These are phyloP conservation scores for Paramecium biaurelia DNA, from an alignment of 73 alveolate genomes.

Conservation along the genomic window DNA sequence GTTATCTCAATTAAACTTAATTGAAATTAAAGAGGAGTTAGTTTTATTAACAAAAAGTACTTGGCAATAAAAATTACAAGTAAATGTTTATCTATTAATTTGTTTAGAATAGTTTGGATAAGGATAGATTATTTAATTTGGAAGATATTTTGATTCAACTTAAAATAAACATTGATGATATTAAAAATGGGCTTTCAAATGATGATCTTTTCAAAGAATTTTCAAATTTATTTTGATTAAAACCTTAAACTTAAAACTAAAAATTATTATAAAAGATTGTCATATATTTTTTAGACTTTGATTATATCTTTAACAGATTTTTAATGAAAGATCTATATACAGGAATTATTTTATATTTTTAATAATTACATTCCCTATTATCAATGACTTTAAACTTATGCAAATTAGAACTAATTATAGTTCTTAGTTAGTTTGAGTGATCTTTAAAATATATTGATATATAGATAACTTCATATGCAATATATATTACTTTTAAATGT, in stretches of 20 bases:
- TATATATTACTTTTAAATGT: no score
- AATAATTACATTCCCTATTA: no score
- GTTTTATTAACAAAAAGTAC: background rate
- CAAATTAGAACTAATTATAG: no score
- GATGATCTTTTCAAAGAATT: conserved; percentile 66
- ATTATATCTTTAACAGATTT: no score
- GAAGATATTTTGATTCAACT: conserved; percentile 84
- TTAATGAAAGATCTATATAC: no score
- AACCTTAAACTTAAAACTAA: background rate
- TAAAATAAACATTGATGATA: conserved; percentile 75
- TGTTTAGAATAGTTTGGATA: conserved; percentile 57
- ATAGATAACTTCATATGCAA: no score
- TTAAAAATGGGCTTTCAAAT: conserved; percentile 71
- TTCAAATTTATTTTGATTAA: background rate
- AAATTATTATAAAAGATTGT: background rate
- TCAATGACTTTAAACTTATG: no score
- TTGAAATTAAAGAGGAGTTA: background rate
- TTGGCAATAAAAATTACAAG: background rate
- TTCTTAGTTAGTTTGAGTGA: no score
- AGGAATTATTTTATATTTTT: no score
- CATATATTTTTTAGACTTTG: background rate
- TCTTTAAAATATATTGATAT: no score
- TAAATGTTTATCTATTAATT: background rate
- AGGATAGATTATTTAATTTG: conserved; percentile 83
- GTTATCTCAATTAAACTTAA: background rate